A percentile compares a stretch with the other conserved stretches of the same genome.
Evolutionary conservation across 2,329 filamentous ascomycete species (phyloP).

Genomic region (Clonostachys rosea): DNA sequence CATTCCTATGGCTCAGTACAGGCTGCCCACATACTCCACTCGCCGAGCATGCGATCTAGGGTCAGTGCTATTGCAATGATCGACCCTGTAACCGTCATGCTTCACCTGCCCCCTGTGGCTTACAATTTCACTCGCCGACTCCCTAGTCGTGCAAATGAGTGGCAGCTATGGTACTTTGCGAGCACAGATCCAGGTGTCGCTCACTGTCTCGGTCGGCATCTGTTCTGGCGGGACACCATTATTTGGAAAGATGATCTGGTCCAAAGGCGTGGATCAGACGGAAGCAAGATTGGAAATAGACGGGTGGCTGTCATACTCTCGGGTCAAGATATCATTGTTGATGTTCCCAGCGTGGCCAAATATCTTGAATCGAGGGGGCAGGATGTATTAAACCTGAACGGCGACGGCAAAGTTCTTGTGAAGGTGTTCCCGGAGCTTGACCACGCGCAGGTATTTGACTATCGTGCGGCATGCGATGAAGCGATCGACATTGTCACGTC

Average conservation of each 20-base stretch:
- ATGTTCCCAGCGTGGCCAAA: conserved; percentile 50
- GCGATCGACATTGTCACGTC: too few relatives aligned
- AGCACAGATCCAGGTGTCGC: conserved; percentile 63
- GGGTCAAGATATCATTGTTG: conserved; percentile 60
- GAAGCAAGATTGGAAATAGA: background rate
- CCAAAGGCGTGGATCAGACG: too few relatives aligned
- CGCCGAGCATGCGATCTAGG: conserved; percentile 38
- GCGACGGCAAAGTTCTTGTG: too few relatives aligned
- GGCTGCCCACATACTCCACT: conserved; percentile 55
- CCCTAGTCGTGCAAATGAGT: conserved; percentile 59
- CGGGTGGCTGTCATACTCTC: conserved; percentile 48
- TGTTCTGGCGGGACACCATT: conserved; percentile 69
- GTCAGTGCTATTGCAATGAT: conserved; percentile 44
- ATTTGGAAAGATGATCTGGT: conserved; percentile 63
- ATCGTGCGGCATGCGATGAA: too few relatives aligned
- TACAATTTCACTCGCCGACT: conserved; percentile 56
- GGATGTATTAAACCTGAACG: too few relatives aligned
- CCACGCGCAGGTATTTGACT: too few relatives aligned
- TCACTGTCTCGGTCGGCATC: conserved; percentile 58
- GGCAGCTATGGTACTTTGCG: conserved; percentile 67
- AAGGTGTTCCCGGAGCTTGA: too few relatives aligned
- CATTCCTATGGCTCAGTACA: conserved; percentile 64
- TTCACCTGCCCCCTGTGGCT: conserved; percentile 66
- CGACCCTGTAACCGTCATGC: conserved; percentile 61
- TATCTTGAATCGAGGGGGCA: conserved; percentile 35